These are phyloP conservation scores for Tolypocladium sp. DNA, from an alignment of 2,329 filamentous ascomycete genomes.

Conservation along the genomic window DNA sequence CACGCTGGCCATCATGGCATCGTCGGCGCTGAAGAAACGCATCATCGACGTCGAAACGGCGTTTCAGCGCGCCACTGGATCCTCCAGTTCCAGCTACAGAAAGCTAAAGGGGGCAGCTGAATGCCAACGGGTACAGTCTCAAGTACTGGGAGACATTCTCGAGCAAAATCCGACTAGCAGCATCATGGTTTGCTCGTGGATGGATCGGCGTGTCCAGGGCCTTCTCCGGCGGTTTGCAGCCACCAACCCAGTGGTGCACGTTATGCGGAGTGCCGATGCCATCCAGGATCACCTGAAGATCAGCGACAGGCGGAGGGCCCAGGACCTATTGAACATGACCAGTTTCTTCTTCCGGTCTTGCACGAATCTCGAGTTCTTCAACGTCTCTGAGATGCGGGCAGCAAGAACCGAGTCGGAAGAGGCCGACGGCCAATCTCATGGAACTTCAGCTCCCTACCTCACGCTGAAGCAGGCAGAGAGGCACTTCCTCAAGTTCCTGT, in stretches of 20 bases:
- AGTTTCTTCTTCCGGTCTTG: constrained; percentile 53
- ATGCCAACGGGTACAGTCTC: constrained; percentile 54
- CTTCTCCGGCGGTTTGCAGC: constrained; percentile 53
- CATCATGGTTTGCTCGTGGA: constrained; percentile 65
- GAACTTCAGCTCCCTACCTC: constrained; percentile 48
- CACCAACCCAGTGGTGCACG: constrained; percentile 61
- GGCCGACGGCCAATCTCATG: neutral
- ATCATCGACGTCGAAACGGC: constrained; percentile 60
- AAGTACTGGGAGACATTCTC: constrained; percentile 52
- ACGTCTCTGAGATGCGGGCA: constrained; percentile 49
- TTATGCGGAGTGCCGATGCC: constrained; percentile 55
- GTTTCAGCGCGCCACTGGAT: constrained; percentile 56
- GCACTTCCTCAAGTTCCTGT: constrained; percentile 61
- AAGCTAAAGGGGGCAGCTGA: constrained; percentile 50
- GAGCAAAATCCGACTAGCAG: constrained; percentile 48
- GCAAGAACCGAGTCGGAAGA: neutral
- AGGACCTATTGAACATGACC: constrained; percentile 48
- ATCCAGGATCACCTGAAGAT: constrained; percentile 54
- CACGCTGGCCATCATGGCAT: constrained; percentile 66
- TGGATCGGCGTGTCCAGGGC: constrained; percentile 53
- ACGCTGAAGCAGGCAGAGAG: constrained; percentile 60
- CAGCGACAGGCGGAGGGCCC: constrained; percentile 45
- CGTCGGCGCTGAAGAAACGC: constrained; percentile 58
- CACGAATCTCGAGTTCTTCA: constrained; percentile 70
- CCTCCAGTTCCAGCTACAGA: constrained; percentile 54